Evolutionary conservation across 208 protist genomes (phyloP), one percentile per base, ranked within the genome.

Genomic region (Wallacemonas sp.): DNA sequence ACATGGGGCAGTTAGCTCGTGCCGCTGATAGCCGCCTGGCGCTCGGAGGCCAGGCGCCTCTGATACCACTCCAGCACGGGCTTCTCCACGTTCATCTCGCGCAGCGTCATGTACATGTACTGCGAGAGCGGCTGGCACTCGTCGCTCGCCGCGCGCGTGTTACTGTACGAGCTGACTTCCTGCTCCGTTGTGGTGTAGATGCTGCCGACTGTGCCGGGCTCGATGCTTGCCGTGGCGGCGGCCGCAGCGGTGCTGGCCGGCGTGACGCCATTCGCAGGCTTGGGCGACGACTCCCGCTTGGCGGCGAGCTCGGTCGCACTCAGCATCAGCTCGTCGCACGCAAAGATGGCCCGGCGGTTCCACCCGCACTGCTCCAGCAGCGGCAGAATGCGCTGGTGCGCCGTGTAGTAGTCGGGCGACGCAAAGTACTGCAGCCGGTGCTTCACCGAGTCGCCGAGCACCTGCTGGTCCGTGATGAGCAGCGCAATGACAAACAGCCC

Each of bases 51-150:
- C 25, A 94, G 81, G n/a, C 36, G 57, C 12, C 32, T 55, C 64
- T 79, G 78, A 66, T 79, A 91, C 11, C 61, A 87, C 33, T 87
- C 74, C 26, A 83, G 59, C 1, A 87, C 76, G 23, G 77, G 64
- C 49, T 74, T 68, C 22, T 81, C 80, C 29, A 92, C 67, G 39
- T 79, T 70, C 57, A 93, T 77, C 50, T 95, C 86, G 12, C 79
- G 80, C 57, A 95, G 77, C 16, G 79, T 79, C 20, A 88, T 72
- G 68, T 84, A 78, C 77, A 95, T 77, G 55, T 86, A 89, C 14
- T 74, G 80, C 11, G 74, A 62, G 44, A 91, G 83, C 2, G 67
- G 74, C 8, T 81, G 62, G 20, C 52, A 59, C 4, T 84, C 76
- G 11, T 70, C 1, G 3, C 72, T 26, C 11, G 78, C 66, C 5